These are phyloP conservation scores for Calonectria montana DNA, from an alignment of 2,329 filamentous ascomycete species.

Conservation along the genomic window DNA sequence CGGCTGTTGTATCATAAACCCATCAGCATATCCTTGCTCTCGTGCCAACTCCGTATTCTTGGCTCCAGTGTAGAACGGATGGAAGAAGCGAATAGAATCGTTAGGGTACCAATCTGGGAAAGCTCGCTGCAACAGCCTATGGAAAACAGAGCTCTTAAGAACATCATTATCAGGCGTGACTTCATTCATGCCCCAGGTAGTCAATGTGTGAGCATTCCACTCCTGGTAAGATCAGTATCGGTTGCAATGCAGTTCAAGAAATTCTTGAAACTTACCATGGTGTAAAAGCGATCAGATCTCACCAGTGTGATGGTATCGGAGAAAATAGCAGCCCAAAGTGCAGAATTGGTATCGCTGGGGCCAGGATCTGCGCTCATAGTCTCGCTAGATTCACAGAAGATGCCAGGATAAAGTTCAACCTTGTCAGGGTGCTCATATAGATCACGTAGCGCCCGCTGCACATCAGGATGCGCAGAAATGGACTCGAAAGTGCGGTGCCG, in stretches of 20 bases:
- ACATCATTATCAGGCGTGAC: conserved; percentile 33
- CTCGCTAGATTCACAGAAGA: conserved; percentile 73
- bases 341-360: conserved; percentile 68
- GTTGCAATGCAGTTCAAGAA: no score
- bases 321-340: conserved; percentile 73
- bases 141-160: conserved; percentile 36
- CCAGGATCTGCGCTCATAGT: conserved; percentile 75
- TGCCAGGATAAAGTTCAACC: conserved; percentile 72
- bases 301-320: conserved; percentile 79
- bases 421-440: conserved; percentile 71
- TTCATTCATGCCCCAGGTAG: conserved; percentile 41
- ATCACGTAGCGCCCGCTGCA: conserved; percentile 36
- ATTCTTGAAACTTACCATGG: conserved; percentile 44
- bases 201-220: conserved; percentile 53
- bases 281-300: conserved; percentile 75
- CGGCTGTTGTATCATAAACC: neutral
- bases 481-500: conserved; percentile 65
- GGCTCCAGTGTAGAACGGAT: conserved; percentile 34
- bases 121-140: conserved; percentile 35
- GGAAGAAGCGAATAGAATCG: conserved; percentile 36
- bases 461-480: conserved; percentile 9
- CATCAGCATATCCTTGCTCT: conserved; percentile 24
- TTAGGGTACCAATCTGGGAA: conserved; percentile 37
- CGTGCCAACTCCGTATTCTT: conserved; percentile 30
- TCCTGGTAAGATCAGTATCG: conserved; percentile 26